phyloP scores from a whole-genome alignment of 1,284 basidiomycete genomes.

The Ganoderma lucidum region DNA sequence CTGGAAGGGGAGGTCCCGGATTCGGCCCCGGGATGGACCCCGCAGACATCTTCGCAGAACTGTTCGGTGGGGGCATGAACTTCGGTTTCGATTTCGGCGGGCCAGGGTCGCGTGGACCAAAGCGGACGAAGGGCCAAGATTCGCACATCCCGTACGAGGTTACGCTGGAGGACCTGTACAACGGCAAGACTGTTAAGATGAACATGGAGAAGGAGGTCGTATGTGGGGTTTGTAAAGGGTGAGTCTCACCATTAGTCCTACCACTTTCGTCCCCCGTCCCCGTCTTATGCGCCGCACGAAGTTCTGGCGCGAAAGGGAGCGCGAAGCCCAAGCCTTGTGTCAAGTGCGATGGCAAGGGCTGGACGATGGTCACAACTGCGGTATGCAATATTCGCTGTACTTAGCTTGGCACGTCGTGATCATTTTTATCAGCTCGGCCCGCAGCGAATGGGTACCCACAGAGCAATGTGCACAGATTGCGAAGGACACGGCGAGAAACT shows the following conservation, averaged over 20 bases:
- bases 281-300: slow-evolving; percentile 40
- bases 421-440: slow-evolving; percentile 52
- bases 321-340: slow-evolving; percentile 85
- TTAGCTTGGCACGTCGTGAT: slow-evolving; percentile 17
- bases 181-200: slow-evolving; percentile 90
- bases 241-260: slow-evolving; percentile 35
- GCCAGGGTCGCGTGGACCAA: slow-evolving; percentile 49
- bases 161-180: slow-evolving; percentile 92
- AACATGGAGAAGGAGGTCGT: slow-evolving; percentile 88
- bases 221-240: slow-evolving; percentile 87
- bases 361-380: slow-evolving; percentile 68
- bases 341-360: slow-evolving; percentile 87
- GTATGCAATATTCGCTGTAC: slow-evolving; percentile 44
- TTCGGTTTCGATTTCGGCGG: slow-evolving; percentile 64
- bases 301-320: slow-evolving; percentile 82
- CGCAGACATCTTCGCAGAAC: slow-evolving; percentile 80
- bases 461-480: slow-evolving; percentile 79
- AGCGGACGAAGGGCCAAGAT: slow-evolving; percentile 70
- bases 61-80: slow-evolving; percentile 66
- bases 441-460: slow-evolving; percentile 57
- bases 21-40: slow-evolving; percentile 63
- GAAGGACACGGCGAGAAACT: slow-evolving; percentile 83
- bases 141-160: slow-evolving; percentile 86
- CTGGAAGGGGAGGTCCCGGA: slow-evolving; percentile 52
- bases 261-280: neutral